These are phyloP conservation scores for Vairimorpha necatrix DNA, from an alignment of 371 early-diverging fungal genomes.

Conservation along the genomic window DNA sequence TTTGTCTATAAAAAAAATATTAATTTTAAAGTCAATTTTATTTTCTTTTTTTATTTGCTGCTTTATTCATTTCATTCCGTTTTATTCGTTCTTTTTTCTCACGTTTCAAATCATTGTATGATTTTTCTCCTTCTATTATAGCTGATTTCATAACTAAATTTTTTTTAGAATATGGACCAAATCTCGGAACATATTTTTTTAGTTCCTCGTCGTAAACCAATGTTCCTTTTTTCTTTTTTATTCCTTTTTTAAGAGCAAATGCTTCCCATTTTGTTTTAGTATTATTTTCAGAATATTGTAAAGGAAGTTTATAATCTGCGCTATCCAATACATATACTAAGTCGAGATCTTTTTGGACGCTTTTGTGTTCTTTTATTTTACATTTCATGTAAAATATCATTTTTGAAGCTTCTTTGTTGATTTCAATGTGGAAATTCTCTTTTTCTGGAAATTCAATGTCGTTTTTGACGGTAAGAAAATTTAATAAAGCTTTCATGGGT, in stretches of 20 bases:
- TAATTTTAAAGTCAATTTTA: background rate
- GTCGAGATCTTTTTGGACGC: conserved; percentile 12
- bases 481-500: conserved; percentile 14
- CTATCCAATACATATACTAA: conserved; percentile 27
- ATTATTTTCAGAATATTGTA: conserved; percentile 4
- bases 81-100: conserved; percentile 40
- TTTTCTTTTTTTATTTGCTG: background rate
- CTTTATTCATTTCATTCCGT: conserved; percentile 23
- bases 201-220: conserved; percentile 78
- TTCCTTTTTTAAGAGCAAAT: conserved; percentile 93
- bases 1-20: too few relatives aligned
- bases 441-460: background rate
- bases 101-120: conserved; percentile 15
- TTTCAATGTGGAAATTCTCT: background rate
- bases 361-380: conserved; percentile 20
- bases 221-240: conserved; percentile 73
- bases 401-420: background rate
- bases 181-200: conserved; percentile 77
- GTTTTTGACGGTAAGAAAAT: conserved; percentile 31
- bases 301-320: conserved; percentile 20
- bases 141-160: conserved; percentile 70
- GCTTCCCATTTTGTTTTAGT: conserved; percentile 86
- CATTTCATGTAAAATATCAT: conserved; percentile 8
- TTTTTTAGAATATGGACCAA: conserved; percentile 77
- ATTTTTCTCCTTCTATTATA: conserved; percentile 74